These are phyloP conservation scores for Talaromyces funiculosus DNA, from an alignment of 2,329 filamentous ascomycete genomes.

Conservation along the genomic window DNA sequence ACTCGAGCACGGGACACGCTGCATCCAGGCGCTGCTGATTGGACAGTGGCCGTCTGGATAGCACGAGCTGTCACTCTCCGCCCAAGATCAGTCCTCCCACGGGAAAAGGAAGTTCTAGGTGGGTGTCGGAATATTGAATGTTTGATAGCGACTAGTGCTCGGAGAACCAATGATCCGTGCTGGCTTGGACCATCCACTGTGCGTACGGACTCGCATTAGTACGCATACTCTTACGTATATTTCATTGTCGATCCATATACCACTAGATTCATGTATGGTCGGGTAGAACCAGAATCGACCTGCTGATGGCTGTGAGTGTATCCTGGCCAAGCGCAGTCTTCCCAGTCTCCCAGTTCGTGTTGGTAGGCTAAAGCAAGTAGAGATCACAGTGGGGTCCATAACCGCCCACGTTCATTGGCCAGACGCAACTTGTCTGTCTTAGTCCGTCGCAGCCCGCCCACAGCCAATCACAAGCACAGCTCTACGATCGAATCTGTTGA, in stretches of 20 bases:
- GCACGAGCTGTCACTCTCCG: not conserved
- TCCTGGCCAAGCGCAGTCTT: no score
- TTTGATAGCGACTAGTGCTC: not conserved
- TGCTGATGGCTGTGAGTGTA: no score
- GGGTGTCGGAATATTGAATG: no score
- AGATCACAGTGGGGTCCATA: not conserved
- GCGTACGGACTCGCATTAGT: not conserved
- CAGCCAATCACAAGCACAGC: not conserved
- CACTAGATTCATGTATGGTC: not conserved
- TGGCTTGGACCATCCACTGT: not conserved
- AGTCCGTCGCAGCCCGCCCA: not conserved
- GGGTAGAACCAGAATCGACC: not conserved
- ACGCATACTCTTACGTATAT: not conserved
- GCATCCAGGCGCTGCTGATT: not conserved
- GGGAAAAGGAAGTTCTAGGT: not conserved
- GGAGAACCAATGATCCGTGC: slow-evolving; percentile 1
- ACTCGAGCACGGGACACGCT: not conserved
- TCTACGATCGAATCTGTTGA: not conserved
- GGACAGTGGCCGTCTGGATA: not conserved
- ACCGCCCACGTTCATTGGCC: not conserved
- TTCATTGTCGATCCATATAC: not conserved
- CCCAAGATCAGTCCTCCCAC: not conserved
- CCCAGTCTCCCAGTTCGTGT: not conserved
- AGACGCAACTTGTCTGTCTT: not conserved
- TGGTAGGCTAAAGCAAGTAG: not conserved